Base-by-base conservation (phyloP, 768 basidiomycete species). In the Postia placenta region DNA sequence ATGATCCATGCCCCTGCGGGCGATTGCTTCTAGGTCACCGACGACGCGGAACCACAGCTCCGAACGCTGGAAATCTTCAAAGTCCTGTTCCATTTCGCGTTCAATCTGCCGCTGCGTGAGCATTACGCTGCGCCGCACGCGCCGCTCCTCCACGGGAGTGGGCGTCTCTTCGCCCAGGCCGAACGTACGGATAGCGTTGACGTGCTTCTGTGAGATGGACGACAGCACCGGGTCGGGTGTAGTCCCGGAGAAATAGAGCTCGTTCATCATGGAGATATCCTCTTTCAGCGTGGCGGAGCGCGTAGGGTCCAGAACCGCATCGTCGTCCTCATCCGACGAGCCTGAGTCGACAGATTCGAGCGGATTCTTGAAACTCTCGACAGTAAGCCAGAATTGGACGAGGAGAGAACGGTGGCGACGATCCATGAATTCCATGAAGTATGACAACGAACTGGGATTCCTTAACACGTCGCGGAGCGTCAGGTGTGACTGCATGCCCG, bases 381-480 rank as follows among this genome's bases (percentile, higher is more conserved):
- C 90, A 0, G 92, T 92, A 1, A 98, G 73, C 95, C 95, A 98
- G 67, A 97, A 99, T 55, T 98, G 95, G 2, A 96, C 91, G 9
- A 92, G 80, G 11, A 90, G 61, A 11, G 93, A 88, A 25, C 87
- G 81, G 51, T 82, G 76, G 6, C 87, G 80, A 12, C 96, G 80
- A 57, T 98, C 96, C 91, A 97, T 94, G 59, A 91, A 96, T 69
- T 99, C 96, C 85, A 97, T 93, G 69, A 95, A 90, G 64, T 96
- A 95, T 2, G 90, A 92, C 2, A 98, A 76, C 0, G 92, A 92
- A 30, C 83, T 86, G 0, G 95, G 94, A 56, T 92, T 93, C 20
- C 83, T 72, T 2, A 99, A 79, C 44, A 98, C 76, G 45, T 92
- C 87, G 33, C 88, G 79, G 3, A 95, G 73, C 0, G 78, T 72